Evolutionary conservation across 768 basidiomycete species (phyloP).

Genomic region (Mycena vitilis): DNA sequence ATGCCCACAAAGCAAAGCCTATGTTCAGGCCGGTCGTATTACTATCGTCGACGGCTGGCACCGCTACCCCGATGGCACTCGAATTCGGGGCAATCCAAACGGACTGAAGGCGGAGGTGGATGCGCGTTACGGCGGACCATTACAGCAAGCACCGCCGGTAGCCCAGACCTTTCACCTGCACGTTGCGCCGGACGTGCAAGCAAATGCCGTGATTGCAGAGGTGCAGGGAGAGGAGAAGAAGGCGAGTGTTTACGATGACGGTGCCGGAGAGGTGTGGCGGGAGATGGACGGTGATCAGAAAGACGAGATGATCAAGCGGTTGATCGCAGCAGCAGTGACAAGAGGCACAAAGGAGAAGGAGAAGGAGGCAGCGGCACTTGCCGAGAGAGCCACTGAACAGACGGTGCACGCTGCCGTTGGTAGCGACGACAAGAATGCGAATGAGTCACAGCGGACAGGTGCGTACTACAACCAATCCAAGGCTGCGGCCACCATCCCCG

Average conservation of each 20-base stretch:
- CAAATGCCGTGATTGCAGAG: background rate
- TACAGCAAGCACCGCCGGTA: no score
- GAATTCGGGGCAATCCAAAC: no score
- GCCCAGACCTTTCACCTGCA: no score
- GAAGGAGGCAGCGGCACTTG: constrained; percentile 3
- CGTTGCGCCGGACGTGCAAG: no score
- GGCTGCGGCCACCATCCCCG: constrained; percentile 8
- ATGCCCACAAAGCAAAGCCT: no score
- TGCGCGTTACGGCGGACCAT: no score
- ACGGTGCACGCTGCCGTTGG: constrained; percentile 4
- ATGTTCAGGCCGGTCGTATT: no score
- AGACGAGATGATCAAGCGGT: constrained; percentile 9
- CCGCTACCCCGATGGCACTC: no score
- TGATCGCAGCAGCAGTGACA: constrained; percentile 7
- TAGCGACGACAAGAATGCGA: no score
- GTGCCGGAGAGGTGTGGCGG: constrained; percentile 11
- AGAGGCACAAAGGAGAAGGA: constrained; percentile 20
- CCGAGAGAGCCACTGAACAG: constrained; percentile 6
- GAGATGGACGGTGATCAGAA: constrained; percentile 16
- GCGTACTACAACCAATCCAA: constrained; percentile 27
- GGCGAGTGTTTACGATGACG: no score
- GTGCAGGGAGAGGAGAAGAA: constrained; percentile 6
- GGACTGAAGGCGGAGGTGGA: no score
- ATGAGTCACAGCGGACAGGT: constrained; percentile 23
- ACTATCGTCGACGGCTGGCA: no score